Evolutionary conservation across 2,329 filamentous ascomycete species (phyloP).

Genomic region (Scytalidium sp.): DNA sequence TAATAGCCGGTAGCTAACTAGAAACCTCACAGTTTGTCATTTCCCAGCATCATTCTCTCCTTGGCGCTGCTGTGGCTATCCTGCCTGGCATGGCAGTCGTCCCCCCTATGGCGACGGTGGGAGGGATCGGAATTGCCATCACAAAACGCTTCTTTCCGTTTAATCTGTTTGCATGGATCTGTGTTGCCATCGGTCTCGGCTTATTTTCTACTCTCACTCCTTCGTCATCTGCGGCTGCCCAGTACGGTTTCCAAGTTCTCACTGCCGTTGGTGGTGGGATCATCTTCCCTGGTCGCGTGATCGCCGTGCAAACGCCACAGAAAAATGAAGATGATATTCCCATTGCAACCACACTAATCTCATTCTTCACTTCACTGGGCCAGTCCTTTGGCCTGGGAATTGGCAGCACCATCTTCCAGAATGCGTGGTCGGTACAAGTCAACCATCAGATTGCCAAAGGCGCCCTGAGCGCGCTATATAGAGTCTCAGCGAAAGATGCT

Average conservation of each 20-base stretch:
- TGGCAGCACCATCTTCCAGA: constrained; percentile 12
- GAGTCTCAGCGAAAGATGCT: background rate
- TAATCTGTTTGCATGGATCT: background rate
- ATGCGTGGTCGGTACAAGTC: background rate
- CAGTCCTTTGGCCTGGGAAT: constrained; percentile 13
- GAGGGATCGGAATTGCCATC: background rate
- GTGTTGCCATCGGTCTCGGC: background rate
- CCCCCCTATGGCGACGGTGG: background rate
- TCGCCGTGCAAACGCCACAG: background rate
- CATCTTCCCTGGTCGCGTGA: background rate
- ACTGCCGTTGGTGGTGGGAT: background rate
- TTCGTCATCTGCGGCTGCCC: background rate
- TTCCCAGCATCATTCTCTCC: background rate
- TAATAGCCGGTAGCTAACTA: background rate
- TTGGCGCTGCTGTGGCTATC: background rate
- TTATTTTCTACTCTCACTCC: background rate
- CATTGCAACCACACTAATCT: constrained; percentile 4
- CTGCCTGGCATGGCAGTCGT: background rate
- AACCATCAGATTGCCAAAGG: background rate
- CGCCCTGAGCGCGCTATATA: background rate
- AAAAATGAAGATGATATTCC: constrained; percentile 6
- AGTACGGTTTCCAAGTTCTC: background rate
- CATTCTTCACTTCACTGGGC: constrained; percentile 19
- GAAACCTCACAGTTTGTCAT: background rate
- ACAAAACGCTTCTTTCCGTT: background rate